Evolutionary conservation across 345 rosid species (phyloP).

Genomic region (Alliaria petiolata): DNA sequence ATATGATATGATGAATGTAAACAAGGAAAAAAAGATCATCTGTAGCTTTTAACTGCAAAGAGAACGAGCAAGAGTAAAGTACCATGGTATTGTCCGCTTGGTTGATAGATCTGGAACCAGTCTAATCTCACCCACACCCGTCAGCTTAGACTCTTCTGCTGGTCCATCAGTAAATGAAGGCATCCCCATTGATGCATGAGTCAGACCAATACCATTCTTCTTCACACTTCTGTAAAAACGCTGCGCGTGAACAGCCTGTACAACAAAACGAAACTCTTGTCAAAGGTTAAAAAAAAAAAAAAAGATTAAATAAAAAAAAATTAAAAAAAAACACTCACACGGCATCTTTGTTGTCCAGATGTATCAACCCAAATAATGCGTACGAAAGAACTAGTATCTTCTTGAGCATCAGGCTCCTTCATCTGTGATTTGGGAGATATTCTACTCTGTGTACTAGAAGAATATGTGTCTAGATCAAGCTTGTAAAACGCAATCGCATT

Average conservation of each 20-base stretch:
- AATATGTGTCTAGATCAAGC: slow-evolving; percentile 32
- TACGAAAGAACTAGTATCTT: slow-evolving; percentile 45
- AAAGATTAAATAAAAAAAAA: too few relatives aligned
- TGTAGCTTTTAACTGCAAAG: slow-evolving; percentile 7
- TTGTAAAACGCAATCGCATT: slow-evolving; percentile 68
- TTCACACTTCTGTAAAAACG: slow-evolving; percentile 58
- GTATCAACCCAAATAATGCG: slow-evolving; percentile 89
- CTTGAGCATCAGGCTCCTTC: slow-evolving; percentile 26
- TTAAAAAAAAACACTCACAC: slow-evolving; percentile 55
- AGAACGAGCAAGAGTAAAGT: background rate
- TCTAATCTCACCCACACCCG: slow-evolving; percentile 86
- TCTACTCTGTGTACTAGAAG: slow-evolving; percentile 27
- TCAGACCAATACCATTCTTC: slow-evolving; percentile 80
- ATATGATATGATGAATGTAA: slow-evolving; percentile 9
- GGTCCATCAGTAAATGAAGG: slow-evolving; percentile 71
- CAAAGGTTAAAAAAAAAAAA: too few relatives aligned
- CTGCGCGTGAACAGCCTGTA: slow-evolving; percentile 69
- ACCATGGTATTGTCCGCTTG: slow-evolving; percentile 75
- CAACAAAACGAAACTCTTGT: background rate
- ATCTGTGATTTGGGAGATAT: slow-evolving; percentile 20
- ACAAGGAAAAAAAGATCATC: background rate
- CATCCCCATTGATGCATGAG: slow-evolving; percentile 84
- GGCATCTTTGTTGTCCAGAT: slow-evolving; percentile 95
- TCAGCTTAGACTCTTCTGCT: slow-evolving; percentile 68
- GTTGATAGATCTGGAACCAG: slow-evolving; percentile 84